phyloP scores from a whole-genome alignment of 1,284 basidiomycete species.

The Rhodotorula sp. region DNA sequence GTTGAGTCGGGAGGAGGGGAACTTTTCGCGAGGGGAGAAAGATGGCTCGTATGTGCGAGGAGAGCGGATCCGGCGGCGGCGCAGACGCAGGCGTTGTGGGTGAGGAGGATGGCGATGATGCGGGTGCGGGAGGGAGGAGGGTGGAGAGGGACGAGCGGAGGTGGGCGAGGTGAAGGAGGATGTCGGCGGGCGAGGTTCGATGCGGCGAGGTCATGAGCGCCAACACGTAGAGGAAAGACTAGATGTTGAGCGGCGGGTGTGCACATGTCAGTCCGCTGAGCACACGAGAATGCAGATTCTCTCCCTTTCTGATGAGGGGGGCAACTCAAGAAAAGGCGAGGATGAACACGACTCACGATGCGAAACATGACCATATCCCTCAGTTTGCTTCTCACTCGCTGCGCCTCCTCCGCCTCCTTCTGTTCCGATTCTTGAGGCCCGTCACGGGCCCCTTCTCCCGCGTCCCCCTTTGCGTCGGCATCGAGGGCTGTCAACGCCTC shows the following conservation, averaged over 20 bases:
- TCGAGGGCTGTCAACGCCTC: conserved; percentile 59
- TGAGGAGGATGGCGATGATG: neutral
- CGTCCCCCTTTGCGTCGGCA: neutral
- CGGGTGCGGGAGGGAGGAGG: neutral
- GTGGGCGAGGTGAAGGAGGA: conserved; percentile 11
- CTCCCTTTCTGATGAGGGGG: neutral
- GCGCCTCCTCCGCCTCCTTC: neutral
- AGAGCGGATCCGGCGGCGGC: neutral
- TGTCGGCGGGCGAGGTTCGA: conserved; percentile 13
- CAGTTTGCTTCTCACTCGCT: neutral
- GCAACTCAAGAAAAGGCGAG: neutral
- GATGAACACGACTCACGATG: conserved; percentile 2
- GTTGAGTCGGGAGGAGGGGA: conserved; percentile 24
- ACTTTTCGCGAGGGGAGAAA: conserved; percentile 9
- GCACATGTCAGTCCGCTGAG: neutral
- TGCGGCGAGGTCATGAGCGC: conserved; percentile 28
- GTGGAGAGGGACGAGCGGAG: conserved; percentile 10
- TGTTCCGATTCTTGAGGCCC: neutral
- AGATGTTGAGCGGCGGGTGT: neutral
- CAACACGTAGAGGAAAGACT: conserved; percentile 29
- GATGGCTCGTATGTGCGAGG: neutral
- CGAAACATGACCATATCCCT: conserved; percentile 4
- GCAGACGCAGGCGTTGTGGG: neutral
- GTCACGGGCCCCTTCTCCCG: too few relatives aligned
- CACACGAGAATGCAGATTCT: too few relatives aligned